Conservation (phyloP, 208 protist species). For the Trypanosoma platydactyli region DNA sequence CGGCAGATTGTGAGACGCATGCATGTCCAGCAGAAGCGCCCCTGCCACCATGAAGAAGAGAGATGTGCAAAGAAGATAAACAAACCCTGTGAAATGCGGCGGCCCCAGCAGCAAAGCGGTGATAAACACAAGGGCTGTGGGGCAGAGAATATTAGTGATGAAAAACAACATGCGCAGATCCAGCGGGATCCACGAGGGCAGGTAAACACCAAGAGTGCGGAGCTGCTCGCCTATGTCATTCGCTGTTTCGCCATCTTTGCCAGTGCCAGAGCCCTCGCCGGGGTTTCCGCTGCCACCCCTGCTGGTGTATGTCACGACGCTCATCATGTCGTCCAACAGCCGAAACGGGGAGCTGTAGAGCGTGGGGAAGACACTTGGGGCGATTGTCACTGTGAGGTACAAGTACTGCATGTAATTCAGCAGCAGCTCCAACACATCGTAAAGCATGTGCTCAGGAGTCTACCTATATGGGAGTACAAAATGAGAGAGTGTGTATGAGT, state of each 20-base stretch:
- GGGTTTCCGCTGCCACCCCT: too few species aligned
- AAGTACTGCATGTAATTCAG: conserved; percentile 36
- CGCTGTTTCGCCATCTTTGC: background rate
- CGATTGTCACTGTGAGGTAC: conserved; percentile 25
- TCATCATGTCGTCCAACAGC: conserved; percentile 19
- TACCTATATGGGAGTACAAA: background rate
- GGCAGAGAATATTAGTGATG: conserved; percentile 26
- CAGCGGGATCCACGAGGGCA: conserved; percentile 18
- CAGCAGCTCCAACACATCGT: conserved; percentile 35
- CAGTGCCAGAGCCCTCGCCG: background rate
- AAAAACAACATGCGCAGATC: conserved; percentile 28
- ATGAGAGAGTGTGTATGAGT: background rate
- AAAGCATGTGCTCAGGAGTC: conserved; percentile 10
- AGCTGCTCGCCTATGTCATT: too few species aligned
- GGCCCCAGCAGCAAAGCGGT: conserved; percentile 17
- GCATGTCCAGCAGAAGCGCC: conserved; percentile 8
- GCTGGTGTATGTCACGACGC: conserved; percentile 7
- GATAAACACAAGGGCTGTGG: conserved; percentile 17
- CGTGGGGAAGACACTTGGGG: conserved; percentile 29
- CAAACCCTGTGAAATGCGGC: conserved; percentile 7
- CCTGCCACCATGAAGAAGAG: conserved; percentile 19
- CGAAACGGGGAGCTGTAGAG: conserved; percentile 26
- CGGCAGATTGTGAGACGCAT: background rate
- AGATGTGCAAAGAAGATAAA: conserved; percentile 13
- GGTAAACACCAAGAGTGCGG: background rate